A percentile compares a stretch with the other conserved stretches of the same genome.
Conservation (phyloP, 805 yeast genomes). For the Metschnikowia hibisci region DNA sequence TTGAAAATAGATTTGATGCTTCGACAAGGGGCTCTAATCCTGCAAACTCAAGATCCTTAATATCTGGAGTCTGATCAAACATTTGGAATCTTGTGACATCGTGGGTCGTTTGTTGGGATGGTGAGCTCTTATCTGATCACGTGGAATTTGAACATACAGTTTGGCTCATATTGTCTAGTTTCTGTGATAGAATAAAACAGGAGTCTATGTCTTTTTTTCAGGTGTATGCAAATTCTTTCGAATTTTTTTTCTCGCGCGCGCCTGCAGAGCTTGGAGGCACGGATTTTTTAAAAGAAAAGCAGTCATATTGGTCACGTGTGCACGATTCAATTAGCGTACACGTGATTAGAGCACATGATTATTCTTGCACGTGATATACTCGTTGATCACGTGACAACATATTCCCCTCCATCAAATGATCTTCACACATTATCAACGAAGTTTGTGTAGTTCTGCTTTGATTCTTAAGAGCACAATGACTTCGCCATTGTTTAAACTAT, state of each 20-base stretch:
- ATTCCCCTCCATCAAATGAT: too few species aligned
- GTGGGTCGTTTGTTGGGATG: conserved; percentile 85
- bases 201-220: conserved; percentile 19
- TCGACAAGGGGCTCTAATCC: too few species aligned
- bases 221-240: conserved; percentile 20
- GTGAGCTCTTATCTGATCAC: conserved; percentile 78
- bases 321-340: not conserved
- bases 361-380: too few species aligned
- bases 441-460: too few species aligned
- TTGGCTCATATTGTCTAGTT: conserved; percentile 29
- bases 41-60: too few species aligned
- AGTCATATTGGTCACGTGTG: conserved; percentile 18
- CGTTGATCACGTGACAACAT: too few species aligned
- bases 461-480: too few species aligned
- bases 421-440: too few species aligned
- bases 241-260: conserved; percentile 14
- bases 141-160: conserved; percentile 28
- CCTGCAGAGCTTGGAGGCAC: conserved; percentile 8
- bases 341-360: too few species aligned
- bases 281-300: conserved; percentile 9
- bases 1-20: too few species aligned
- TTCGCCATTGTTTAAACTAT: too few species aligned
- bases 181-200: conserved; percentile 21
- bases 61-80: too few species aligned
- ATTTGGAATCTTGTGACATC: conserved; percentile 47